phyloP scores from a whole-genome alignment of 768 basidiomycete species.

The Galerina marginata region DNA sequence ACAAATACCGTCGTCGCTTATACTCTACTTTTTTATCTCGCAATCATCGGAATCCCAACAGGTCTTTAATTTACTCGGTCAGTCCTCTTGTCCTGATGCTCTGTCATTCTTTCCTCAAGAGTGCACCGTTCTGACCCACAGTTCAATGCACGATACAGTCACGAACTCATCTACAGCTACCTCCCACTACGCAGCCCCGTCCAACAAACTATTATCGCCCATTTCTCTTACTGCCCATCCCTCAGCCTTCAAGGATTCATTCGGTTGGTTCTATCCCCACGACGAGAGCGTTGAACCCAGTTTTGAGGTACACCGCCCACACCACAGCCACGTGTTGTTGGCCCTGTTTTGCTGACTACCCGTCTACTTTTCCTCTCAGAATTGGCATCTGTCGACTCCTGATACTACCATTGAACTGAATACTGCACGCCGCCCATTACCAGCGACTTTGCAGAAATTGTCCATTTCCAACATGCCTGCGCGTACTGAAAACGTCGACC shows the following conservation, averaged over 20 bases:
- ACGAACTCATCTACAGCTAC: slow-evolving; percentile 52
- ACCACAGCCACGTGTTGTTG: slow-evolving; percentile 39
- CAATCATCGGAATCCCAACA: slow-evolving; percentile 35
- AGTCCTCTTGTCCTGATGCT: slow-evolving; percentile 27
- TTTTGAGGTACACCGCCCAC: slow-evolving; percentile 48
- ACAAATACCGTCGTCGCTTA: slow-evolving; percentile 17
- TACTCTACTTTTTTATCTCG: slow-evolving; percentile 29
- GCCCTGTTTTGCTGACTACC: slow-evolving; percentile 18
- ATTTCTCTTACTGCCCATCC: slow-evolving; percentile 35
- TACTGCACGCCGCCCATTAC: slow-evolving; percentile 36
- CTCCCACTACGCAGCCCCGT: slow-evolving; percentile 23
- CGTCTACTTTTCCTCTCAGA: slow-evolving; percentile 35
- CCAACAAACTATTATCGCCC: slow-evolving; percentile 19
- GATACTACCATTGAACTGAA: slow-evolving; percentile 44
- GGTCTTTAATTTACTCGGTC: slow-evolving; percentile 50
- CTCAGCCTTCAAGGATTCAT: slow-evolving; percentile 39
- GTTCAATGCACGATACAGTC: slow-evolving; percentile 78
- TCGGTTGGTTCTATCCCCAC: slow-evolving; percentile 56
- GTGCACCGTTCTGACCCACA: slow-evolving; percentile 35
- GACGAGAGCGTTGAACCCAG: slow-evolving; percentile 46
- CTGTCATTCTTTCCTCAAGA: slow-evolving; percentile 28
- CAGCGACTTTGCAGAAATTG: slow-evolving; percentile 44
- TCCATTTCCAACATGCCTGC: slow-evolving; percentile 50
- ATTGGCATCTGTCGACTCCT: slow-evolving; percentile 50
- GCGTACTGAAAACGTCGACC: slow-evolving; percentile 43